phyloP scores from a whole-genome alignment of 495 filamentous ascomycete genomes.

The Aspergillus biplanus region DNA sequence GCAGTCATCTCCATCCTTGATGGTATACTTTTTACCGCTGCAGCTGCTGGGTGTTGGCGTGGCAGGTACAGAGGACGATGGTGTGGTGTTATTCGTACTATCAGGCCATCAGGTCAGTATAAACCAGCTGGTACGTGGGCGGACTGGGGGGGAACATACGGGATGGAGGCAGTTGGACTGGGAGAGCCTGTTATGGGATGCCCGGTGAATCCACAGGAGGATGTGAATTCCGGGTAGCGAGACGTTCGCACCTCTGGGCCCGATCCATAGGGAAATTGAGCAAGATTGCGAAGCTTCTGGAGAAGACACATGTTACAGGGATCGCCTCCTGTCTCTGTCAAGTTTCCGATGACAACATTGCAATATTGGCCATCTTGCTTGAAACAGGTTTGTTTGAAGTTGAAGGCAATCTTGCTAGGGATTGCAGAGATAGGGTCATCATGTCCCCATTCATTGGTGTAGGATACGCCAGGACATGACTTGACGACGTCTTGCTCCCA shows the following conservation, averaged over 20 bases:
- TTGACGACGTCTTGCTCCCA: conserved; percentile 1
- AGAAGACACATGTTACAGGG: conserved; percentile 7
- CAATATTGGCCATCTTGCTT: conserved; percentile 7
- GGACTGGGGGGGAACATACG: not conserved
- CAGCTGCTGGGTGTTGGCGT: conserved; percentile 4
- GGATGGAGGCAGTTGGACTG: not conserved
- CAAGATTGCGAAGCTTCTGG: conserved; percentile 6
- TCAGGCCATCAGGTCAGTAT: not conserved
- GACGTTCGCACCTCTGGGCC: conserved; percentile 5
- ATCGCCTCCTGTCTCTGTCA: conserved; percentile 9
- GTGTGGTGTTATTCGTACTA: not conserved
- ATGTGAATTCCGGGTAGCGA: conserved; percentile 9
- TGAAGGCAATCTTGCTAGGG: conserved; percentile 1
- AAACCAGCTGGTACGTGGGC: too few relatives aligned
- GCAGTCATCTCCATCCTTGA: conserved; percentile 9
- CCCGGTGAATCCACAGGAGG: conserved; percentile 10
- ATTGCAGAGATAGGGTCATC: conserved; percentile 7
- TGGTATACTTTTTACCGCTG: conserved; percentile 6
- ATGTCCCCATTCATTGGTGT: conserved; percentile 7
- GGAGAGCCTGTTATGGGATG: conserved; percentile 7
- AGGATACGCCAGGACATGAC: conserved; percentile 5
- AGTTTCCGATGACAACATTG: conserved; percentile 8
- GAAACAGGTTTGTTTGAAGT: conserved; percentile 9
- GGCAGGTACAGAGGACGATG: not conserved
- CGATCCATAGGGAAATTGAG: conserved; percentile 11